Evolutionary conservation across 1,139 yeast genomes (phyloP), one percentile per base, ranked within the genome.

Genomic region (Hemisphaericaspora subhashii): DNA sequence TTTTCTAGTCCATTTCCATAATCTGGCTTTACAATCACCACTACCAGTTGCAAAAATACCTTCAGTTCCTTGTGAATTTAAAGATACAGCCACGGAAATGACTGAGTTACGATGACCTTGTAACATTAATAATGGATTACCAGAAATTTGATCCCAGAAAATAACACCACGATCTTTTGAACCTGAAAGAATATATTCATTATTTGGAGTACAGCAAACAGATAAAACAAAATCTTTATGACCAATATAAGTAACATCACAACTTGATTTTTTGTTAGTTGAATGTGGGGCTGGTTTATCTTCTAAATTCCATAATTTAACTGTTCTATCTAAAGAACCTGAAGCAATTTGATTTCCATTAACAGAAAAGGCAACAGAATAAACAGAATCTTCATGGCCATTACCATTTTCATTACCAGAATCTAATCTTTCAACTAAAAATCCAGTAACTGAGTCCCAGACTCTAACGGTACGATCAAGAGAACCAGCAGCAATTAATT

Each of bases 61-160:
- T 52, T 86, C 89, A 39, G 78, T 72, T 42, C 83, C 85, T 45
- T 76, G 76, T 31, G 88, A 84, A 57, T 81, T 82, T 45, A 83
- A 78, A 33, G 92, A 82, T 15, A 92, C 97, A 32, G 96, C 92
- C 30, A 92, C 98, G 38, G 95, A 83, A 50, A 92, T 92, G 37
- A 92, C 98, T 17, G 96, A 86, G 68, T 92, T 92, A 62, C 95
- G 83, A 65, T 92, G 98, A 25, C 98, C 98, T 68, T 90, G 98
- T 52, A 92, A 75, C 96, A 90, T 88, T 58, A 92, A 75, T 63
- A 89, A 81, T 45, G 96, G 96, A 64, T 88, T 92, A 49, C 97
- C 97, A 12, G 92, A 79, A 37, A 75, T 72, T 54, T 92, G 94
- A 60, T 92, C 97, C 98, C 98, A 92, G 72, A 92, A 86, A 47